Evolutionary conservation across 192 early-diverging fungal genomes (phyloP), one percentile per base, ranked within the genome.

Genomic region (Rhizophlyctis rosea): DNA sequence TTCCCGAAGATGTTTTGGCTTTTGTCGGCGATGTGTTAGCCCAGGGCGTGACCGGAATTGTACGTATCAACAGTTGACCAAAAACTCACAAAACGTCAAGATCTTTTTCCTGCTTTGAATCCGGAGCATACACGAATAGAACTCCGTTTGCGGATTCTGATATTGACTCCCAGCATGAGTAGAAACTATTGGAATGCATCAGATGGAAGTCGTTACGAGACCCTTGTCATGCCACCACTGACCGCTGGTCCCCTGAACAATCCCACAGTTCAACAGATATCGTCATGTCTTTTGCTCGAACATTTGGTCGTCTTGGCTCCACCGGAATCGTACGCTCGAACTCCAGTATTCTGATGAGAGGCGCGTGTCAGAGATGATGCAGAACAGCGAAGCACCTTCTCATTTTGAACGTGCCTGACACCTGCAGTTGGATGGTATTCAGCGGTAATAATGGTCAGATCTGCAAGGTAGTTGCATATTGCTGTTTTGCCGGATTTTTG

Each of bases 381-480:
- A 27, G 11, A n/a, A 18, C 18, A 23, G 39, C 23, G 21, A 29
- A 11, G 33, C 7, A 21, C 29, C 7, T 47, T 39, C 54, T 54
- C 54, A n/a, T 21, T 9, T 18, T 54, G n/a, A 44, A 32, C 9
- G 11, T 34, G 73, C 74, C 77, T 33, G 3, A 80, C 78, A 7
- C 78, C 78, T 50, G 72, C 62, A 4, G 78, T 80, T 25, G 78
- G 78, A 56, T 70, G 75, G 56, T 80, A 80, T 30, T 66, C 65
- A 16, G 21, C 34, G 23, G 29, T 56, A 2, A 36, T 54, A 34
- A 57, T 57, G 14, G 68, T 28, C 32, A 80, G 34, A 25, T 80
- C 78, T 5, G 71, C 78, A 3, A 80, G 44, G 60, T 72, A 62
- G 49, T 80, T 77, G n/a, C 64, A 24, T 14, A 80, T 62, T 36